A percentile compares a stretch with the other conserved stretches of the same genome.
Conservation (phyloP, 2,329 filamentous ascomycete genomes). For the Aureobasidium sp. region DNA sequence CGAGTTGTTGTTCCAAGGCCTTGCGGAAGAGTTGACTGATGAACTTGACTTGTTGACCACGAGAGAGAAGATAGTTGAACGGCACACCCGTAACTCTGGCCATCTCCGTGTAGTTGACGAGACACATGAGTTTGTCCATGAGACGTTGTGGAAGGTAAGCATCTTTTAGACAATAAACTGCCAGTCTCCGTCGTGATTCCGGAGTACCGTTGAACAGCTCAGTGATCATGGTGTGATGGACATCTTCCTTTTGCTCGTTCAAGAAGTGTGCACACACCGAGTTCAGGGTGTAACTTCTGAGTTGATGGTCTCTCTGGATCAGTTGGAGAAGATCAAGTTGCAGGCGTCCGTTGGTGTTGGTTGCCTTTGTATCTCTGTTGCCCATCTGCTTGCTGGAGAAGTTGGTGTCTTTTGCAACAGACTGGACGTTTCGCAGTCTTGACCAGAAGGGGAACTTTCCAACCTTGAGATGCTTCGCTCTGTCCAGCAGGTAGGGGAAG, state of each 20-base stretch:
- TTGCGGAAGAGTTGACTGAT: conserved; percentile 96
- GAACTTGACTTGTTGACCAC: conserved; percentile 96
- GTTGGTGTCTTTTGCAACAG: conserved; percentile 67
- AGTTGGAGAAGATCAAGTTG: conserved; percentile 93
- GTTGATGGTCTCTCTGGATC: conserved; percentile 86
- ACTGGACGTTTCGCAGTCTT: conserved; percentile 61
- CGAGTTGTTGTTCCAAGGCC: conserved; percentile 82
- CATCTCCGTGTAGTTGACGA: conserved; percentile 99
- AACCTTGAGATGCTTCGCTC: conserved; percentile 76
- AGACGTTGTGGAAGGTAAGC: conserved; percentile 88
- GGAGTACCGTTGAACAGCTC: conserved; percentile 94
- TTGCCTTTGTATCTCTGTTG: conserved; percentile 85
- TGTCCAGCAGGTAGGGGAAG: conserved; percentile 88
- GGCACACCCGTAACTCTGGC: conserved; percentile 97
- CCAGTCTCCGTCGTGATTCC: conserved; percentile 80
- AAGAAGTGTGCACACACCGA: conserved; percentile 92
- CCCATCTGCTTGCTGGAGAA: conserved; percentile 99
- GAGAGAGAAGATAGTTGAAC: conserved; percentile 85
- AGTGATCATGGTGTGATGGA: conserved; percentile 98
- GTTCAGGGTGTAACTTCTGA: conserved; percentile 94
- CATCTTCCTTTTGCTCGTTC: conserved; percentile 96
- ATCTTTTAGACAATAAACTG: conserved; percentile 95
- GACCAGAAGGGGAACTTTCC: conserved; percentile 79
- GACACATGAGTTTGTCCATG: conserved; percentile 94
- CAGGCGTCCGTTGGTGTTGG: conserved; percentile 87